Evolutionary conservation across 192 early-diverging fungal species (phyloP), one percentile per base, ranked within the genome.

Genomic region (Coemansia sp.): DNA sequence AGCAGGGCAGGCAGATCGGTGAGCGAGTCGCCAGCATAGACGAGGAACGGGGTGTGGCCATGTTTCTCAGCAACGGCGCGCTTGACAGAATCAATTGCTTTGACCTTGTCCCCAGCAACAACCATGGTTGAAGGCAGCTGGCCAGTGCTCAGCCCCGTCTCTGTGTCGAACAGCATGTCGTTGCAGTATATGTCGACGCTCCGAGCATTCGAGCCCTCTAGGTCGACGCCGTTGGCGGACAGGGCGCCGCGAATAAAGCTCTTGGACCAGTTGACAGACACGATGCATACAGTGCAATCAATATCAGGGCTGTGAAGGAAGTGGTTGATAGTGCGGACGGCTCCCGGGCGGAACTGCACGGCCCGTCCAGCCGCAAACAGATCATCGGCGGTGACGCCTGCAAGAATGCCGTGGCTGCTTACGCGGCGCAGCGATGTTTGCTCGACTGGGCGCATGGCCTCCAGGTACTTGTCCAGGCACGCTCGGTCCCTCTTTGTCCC

Each of bases 201-300:
- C 0, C 44, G 5, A 55, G 34, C 16, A 33, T 43, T 34, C 45
- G 23, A 1, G 14, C 5, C 16, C 4, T 7, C 11, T 2, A 46
- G 16, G 34, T 56, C 38, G 4, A 77, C 72, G 10, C 77, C 75
- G 34, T 66, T 68, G 3, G 71, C 71, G 7, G 64, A 59, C 44
- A 85, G 33, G 0, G 77, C 72, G 23, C 83, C 83, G 0, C 63
- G 64, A 21, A 85, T 77, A 58, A 81, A 76, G 48, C 79, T 77
- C 23, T 65, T 35, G 0, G 83, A 81, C 83, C 83, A 85, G 35
- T 85, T 85, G 39, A 63, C 66, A n/a, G 83, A 85, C 2, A 81
- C 52, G 0, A 85, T 43, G 15, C 64, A 69, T 30, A 75, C 70
- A 11, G 61, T 39, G 61, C 44, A 67, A 45, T 26, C 60, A 23